These are phyloP conservation scores for Termitomyces sp. DNA, from an alignment of 768 basidiomycete species.

Conservation along the genomic window DNA sequence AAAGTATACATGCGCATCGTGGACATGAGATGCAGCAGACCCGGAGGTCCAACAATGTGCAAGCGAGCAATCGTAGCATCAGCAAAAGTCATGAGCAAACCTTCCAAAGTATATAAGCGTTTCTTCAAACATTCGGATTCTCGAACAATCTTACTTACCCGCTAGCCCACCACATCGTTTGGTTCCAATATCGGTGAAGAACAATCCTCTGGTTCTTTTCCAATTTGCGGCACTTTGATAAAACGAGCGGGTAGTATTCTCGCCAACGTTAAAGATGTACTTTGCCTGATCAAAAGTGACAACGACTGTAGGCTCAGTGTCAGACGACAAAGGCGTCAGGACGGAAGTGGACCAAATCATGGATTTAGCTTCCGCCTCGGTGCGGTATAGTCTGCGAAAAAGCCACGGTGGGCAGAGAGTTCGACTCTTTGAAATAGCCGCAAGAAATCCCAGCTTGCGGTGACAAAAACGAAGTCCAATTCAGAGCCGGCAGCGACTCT, in stretches of 20 bases:
- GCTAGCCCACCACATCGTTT: constrained; percentile 67
- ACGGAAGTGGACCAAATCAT: constrained; percentile 66
- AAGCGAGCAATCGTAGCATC: constrained; percentile 59
- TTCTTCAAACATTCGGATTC: background rate
- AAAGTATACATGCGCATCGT: constrained; percentile 62
- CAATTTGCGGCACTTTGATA: constrained; percentile 61
- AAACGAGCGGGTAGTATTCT: constrained; percentile 72
- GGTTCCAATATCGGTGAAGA: constrained; percentile 61
- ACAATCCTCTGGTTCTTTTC: constrained; percentile 63
- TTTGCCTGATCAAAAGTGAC: constrained; percentile 73
- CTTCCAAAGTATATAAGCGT: constrained; percentile 25
- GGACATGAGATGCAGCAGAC: constrained; percentile 65
- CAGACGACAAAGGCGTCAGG: constrained; percentile 53
- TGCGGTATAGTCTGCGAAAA: constrained; percentile 8
- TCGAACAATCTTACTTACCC: constrained; percentile 35
- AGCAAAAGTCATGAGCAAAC: constrained; percentile 74
- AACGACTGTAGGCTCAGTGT: constrained; percentile 77
- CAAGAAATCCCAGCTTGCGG: constrained; percentile 10
- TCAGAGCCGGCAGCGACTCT: constrained; percentile 3
- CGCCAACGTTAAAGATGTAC: constrained; percentile 86
- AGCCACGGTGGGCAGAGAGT: constrained; percentile 3
- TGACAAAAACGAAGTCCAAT: constrained; percentile 1
- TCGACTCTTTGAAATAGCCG: background rate
- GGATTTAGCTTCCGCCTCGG: constrained; percentile 5
- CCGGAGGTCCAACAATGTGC: constrained; percentile 66